These are phyloP conservation scores for Cerrena zonata DNA, from an alignment of 1,284 basidiomycete species.

Conservation along the genomic window DNA sequence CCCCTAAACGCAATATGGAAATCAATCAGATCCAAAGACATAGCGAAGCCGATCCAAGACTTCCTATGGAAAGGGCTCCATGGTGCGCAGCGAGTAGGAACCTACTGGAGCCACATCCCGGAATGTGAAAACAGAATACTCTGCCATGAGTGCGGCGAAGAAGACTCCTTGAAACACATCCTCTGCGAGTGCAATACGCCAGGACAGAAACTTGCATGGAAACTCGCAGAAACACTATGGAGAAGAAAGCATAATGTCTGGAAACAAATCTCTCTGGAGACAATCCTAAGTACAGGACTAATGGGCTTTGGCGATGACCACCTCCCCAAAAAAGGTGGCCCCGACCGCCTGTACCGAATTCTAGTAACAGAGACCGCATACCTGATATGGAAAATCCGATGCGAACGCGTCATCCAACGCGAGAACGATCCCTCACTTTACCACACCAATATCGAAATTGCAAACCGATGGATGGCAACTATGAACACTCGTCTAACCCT, in stretches of 20 bases:
- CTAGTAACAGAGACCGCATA: slow-evolving; percentile 25
- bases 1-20: slow-evolving; percentile 11
- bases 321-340: background rate
- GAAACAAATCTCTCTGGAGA: slow-evolving; percentile 9
- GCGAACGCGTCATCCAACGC: slow-evolving; percentile 19
- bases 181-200: slow-evolving; percentile 23
- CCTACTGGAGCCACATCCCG: slow-evolving; percentile 26
- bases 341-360: slow-evolving; percentile 22
- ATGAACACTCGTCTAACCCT: slow-evolving; percentile 7
- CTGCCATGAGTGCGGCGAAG: slow-evolving; percentile 22
- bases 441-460: slow-evolving; percentile 6
- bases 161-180: slow-evolving; percentile 32
- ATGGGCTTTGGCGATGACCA: slow-evolving; percentile 1
- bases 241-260: slow-evolving; percentile 5
- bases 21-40: slow-evolving; percentile 15
- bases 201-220: slow-evolving; percentile 24
- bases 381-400: slow-evolving; percentile 28
- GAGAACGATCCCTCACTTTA: background rate
- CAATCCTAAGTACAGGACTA: slow-evolving; percentile 1
- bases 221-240: slow-evolving; percentile 16
- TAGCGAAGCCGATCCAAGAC: slow-evolving; percentile 19
- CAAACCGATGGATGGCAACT: slow-evolving; percentile 8
- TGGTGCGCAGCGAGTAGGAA: slow-evolving; percentile 25
- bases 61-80: slow-evolving; percentile 32
- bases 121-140: slow-evolving; percentile 17